Percentiles rank a stretch among this genome's conserved stretches.
Evolutionary conservation across 805 yeast genomes (phyloP).

Genomic region (Sungouiozyma intestinalis): DNA sequence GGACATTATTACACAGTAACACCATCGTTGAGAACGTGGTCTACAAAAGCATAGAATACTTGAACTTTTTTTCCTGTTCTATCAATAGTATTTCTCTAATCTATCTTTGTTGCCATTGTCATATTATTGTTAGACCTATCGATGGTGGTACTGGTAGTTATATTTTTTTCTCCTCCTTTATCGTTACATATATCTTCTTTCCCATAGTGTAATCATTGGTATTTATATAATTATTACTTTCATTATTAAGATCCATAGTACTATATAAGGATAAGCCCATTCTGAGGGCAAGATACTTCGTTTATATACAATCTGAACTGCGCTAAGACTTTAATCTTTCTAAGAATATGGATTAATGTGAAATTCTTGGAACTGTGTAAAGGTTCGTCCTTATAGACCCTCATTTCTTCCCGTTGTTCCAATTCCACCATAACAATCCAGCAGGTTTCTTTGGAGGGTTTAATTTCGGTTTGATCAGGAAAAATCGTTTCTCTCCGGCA

Average conservation of each 20-base stretch:
- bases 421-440: slow-evolving; percentile 56
- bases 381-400: too few species aligned
- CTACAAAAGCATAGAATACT: slow-evolving; percentile 32
- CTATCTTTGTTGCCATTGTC: not conserved
- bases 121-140: not conserved
- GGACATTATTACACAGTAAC: slow-evolving; percentile 37
- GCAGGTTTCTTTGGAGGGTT: slow-evolving; percentile 34
- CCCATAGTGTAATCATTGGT: not conserved
- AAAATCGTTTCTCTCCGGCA: slow-evolving; percentile 57
- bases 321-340: not conserved
- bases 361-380: too few species aligned
- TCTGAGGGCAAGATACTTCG: not conserved
- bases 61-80: not conserved
- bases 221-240: too few species aligned
- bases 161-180: not conserved
- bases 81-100: too few species aligned
- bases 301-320: not conserved
- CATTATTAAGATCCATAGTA: not conserved
- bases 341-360: not conserved
- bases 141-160: not conserved
- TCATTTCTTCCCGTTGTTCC: slow-evolving; percentile 81
- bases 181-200: not conserved
- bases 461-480: slow-evolving; percentile 55
- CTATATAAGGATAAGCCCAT: too few species aligned
- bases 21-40: slow-evolving; percentile 42